Base-by-base conservation (phyloP, 495 filamentous ascomycete genomes). In the Aspergillus sclerotiicarbonarius region DNA sequence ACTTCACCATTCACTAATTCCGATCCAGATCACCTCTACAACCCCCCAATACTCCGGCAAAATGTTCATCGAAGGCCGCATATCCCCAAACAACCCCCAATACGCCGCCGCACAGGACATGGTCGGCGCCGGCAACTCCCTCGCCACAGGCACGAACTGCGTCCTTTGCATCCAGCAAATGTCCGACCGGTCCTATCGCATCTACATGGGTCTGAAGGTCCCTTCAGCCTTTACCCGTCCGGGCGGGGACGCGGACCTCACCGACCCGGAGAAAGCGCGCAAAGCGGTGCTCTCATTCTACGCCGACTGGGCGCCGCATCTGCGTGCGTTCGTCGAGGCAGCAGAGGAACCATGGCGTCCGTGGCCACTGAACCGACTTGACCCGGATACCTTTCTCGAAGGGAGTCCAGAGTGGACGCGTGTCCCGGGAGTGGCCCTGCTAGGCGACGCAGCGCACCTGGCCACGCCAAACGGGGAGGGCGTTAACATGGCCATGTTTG, bases 11-110 rank as follows among this genome's bases (percentile, higher is more conserved):
- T 6, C 4, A 46, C 44, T 25, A 25, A 46, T 33, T 13, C 16
- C 33, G 10, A 10, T 37, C 33, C 13, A 65, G 63, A 57, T 65
- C 29, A 62, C 60, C 16, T 33, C 57, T 4, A 53, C 53, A 6
- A 59, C 48, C 12, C 63, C 63, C 7, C 31, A 55, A n/a, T 65
- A 65, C 29, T 53, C 63, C 1, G 63, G 60, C 6, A 65, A 47
- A 8, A 51, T 55, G 21, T 65, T 62, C 50, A 60, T 65, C 30
- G 63, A 65, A 47, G 63, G 63, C n/a, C 41, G 35, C 3, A 29
- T 65, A 2, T 62, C 63, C 1, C 59, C 16, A 10, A 35, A 54
- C 6, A 65, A 65, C 8, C 59, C 63, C 7, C 53, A 54, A 31
- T 65, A 62, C 18, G 35, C 21, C 3, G 59, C 56, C 4, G 63